Evolutionary conservation across 257 asterid species (phyloP).

Genomic region (Apocynum venetum): DNA sequence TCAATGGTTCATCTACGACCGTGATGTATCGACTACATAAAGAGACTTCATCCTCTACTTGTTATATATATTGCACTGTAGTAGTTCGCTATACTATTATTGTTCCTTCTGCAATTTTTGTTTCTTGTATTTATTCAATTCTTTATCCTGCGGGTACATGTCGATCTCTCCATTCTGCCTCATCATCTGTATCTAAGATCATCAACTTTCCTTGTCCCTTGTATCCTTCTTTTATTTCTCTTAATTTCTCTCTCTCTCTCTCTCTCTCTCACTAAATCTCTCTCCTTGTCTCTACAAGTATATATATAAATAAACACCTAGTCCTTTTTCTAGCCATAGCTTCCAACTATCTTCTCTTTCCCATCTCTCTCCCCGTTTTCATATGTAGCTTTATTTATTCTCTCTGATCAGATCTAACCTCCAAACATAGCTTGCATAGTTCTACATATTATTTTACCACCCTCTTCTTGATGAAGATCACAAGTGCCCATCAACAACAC

Average conservation of each 20-base stretch:
- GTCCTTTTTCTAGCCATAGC: constrained; percentile 1
- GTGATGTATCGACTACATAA: neutral
- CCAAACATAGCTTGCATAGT: constrained; percentile 28
- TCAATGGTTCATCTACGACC: neutral
- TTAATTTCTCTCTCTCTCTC: neutral
- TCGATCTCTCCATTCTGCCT: constrained; percentile 38
- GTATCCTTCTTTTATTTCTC: neutral
- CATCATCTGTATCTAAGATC: constrained; percentile 27
- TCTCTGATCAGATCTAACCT: constrained; percentile 37
- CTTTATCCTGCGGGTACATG: constrained; percentile 25
- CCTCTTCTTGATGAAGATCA: constrained; percentile 63
- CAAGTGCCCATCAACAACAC: constrained; percentile 50
- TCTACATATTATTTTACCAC: neutral
- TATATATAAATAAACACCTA: constrained; percentile 7
- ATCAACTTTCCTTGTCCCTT: constrained; percentile 28
- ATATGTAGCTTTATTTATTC: constrained; percentile 42
- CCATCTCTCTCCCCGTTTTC: constrained; percentile 1
- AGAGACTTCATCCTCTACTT: constrained; percentile 1
- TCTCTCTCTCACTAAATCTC: neutral
- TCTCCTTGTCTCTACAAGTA: neutral
- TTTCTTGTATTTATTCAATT: constrained; percentile 18
- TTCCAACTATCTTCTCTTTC: constrained; percentile 1
- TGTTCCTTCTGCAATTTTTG: neutral
- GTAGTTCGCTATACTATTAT: neutral
- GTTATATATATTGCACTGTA: neutral